Conservation (phyloP, 305 asterid species). For the Solanum chacoense region DNA sequence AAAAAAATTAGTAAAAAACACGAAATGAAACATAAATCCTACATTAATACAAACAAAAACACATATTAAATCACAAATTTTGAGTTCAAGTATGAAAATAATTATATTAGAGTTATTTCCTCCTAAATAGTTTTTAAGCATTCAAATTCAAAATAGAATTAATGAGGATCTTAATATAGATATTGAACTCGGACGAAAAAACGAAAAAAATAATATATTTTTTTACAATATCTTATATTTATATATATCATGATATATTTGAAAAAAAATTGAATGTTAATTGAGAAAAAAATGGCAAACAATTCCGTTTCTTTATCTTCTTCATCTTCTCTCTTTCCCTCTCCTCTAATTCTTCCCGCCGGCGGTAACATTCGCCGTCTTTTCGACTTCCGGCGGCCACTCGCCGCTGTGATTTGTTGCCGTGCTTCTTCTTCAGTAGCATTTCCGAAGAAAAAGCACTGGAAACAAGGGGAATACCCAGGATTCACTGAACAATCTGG, state of each 20-base stretch:
- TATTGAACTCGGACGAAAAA: too few relatives aligned
- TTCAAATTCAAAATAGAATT: too few relatives aligned
- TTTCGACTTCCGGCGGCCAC: conserved; percentile 8
- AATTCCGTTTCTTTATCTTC: conserved; percentile 27
- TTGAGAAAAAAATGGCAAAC: conserved; percentile 6
- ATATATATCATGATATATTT: background rate
- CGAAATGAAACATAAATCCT: background rate
- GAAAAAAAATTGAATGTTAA: background rate
- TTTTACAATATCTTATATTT: background rate
- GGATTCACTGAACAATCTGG: conserved; percentile 13
- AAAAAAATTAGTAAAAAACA: background rate
- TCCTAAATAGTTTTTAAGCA: too few relatives aligned
- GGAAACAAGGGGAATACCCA: conserved; percentile 23
- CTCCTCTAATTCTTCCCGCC: conserved; percentile 16
- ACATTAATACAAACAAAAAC: background rate
- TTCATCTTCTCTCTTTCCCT: conserved; percentile 34
- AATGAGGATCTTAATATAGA: rapidly evolving
- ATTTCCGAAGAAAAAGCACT: conserved; percentile 12
- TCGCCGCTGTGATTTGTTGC: background rate
- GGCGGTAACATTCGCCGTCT: conserved; percentile 1
- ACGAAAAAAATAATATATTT: too few relatives aligned
- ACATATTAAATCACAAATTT: background rate
- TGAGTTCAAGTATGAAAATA: too few relatives aligned
- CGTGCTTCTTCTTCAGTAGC: conserved; percentile 1
- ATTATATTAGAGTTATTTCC: too few relatives aligned